Base-by-base conservation (phyloP, 352 stramenopile genomes). In the Peronosclerospora sorghi region DNA sequence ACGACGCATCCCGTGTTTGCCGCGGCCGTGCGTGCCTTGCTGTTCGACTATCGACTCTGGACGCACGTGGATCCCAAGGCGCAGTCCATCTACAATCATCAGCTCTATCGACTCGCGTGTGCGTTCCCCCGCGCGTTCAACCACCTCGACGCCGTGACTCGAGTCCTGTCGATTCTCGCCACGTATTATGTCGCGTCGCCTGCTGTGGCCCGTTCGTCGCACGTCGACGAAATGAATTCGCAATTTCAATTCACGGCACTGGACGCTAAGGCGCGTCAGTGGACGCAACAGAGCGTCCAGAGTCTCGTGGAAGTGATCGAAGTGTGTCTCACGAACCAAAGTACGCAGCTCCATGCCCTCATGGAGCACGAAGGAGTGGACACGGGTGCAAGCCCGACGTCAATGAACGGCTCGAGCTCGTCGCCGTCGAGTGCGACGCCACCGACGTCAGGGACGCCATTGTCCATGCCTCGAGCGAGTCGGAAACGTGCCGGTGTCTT, bases 11-110 rank as follows among this genome's bases (percentile, higher is more conserved):
- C 76, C 15, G 51, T 87, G 9, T 87, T 91, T 44, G 73, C 73
- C 4, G 74, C 68, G 17, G 76, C 59, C 5, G 59, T 91, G 1
- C 72, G 75, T 10, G 67, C 67, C 1, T 61, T 84, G 34, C 39
- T 91, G 13, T 54, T 91, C 15, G 70, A 91, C 45, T 87, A 77
- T 37, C 60, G 70, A 3, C 15, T 86, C 7, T 91, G 79, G 79
- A 61, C 59, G 8, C 47, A 52, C 17, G 60, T 73, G 8, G 67
- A 71, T 38, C 86, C 59, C 32, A 91, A 86, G 48, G 81, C 72
- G 1, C 79, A 89, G 49, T 87, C 75, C 4, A 86, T 89, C 30
- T 88, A 70, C 48, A 78, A 78, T 32, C 79, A 87, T 48, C 76
- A 91, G 43, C 54, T 91, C 4, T 83, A 88, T 40, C 49, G 56